Evolutionary conservation across 2,329 filamentous ascomycete species (phyloP), one percentile per base, ranked within the genome.

Genomic region (Ceratocystis ficicola): DNA sequence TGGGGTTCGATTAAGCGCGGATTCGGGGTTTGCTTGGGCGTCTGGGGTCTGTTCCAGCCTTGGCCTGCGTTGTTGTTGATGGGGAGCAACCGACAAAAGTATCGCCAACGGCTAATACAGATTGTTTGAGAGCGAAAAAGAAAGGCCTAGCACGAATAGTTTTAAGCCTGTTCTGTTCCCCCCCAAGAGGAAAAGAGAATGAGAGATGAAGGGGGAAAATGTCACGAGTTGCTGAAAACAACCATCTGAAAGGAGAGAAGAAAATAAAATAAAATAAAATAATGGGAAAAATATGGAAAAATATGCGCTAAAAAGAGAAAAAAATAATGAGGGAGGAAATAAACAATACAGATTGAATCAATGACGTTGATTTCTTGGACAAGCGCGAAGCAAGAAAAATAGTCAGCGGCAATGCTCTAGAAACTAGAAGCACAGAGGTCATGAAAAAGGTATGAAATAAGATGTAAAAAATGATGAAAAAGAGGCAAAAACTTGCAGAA

Each of bases 301-400:
- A 52, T 4, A 52, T 7, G n/a, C 25, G 52, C 52, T 57, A 17
- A 32, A 17, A 32, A 32, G 12, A 28, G 12, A 57, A 17, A 57
- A 8, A 2, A 57, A 57, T 20, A 57, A 17, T 8, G 22, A 20
- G 48, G 48, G 48, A 57, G 20, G 2, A 17, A 57, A n/a, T 17
- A 57, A 57, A 57, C 25, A 32, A 57, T 57, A 32, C 52, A 57
- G 10, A 15, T 57, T 57, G 32, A 57, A 57, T 57, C 52, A 28
- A 57, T 57, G 52, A 57, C 52, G 52, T 32, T 28, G n/a, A 22
- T n/a, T 8, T 52, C n/a, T n/a, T 52, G 48, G 48, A n/a, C 48
- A 52, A 52, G 12, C n/a, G n/a, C 48, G 12, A 52, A 52, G n/a
- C 36, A 41, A 41, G 36, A 41, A 41, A 41, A 41, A 41, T 4